Evolutionary conservation across 2,329 filamentous ascomycete species (phyloP).

Genomic region (Penicillium sp.): DNA sequence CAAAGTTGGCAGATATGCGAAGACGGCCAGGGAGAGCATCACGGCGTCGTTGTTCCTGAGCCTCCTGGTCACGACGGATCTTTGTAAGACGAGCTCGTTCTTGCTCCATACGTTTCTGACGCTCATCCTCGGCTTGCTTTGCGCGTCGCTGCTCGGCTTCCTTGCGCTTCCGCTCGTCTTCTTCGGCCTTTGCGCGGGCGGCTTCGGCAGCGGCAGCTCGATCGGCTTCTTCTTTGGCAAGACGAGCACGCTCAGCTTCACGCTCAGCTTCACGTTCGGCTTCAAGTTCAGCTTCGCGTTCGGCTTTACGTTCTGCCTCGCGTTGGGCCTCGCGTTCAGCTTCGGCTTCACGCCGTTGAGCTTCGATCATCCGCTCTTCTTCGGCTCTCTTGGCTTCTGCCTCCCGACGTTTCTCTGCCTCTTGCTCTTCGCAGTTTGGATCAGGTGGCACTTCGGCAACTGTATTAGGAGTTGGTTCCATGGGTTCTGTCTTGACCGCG

Average conservation of each 20-base stretch:
- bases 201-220: conserved; percentile 36
- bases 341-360: conserved; percentile 31
- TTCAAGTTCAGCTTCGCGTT: conserved; percentile 24
- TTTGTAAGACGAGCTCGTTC: conserved; percentile 48
- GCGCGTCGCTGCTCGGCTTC: conserved; percentile 48
- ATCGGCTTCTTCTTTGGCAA: conserved; percentile 42
- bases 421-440: conserved; percentile 33
- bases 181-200: conserved; percentile 48
- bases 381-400: conserved; percentile 33
- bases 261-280: conserved; percentile 32
- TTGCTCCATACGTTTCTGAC: conserved; percentile 47
- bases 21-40: conserved; percentile 52
- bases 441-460: conserved; percentile 38
- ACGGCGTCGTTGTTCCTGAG: conserved; percentile 51
- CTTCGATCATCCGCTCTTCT: conserved; percentile 36
- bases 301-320: conserved; percentile 26
- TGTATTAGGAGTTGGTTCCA: conserved; percentile 30
- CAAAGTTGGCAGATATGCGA: conserved; percentile 49
- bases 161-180: conserved; percentile 47
- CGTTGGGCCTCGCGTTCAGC: conserved; percentile 28
- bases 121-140: conserved; percentile 53
- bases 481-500: conserved; percentile 39
- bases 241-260: conserved; percentile 31
- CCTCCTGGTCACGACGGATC: conserved; percentile 49
- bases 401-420: conserved; percentile 30